Evolutionary conservation across 2,329 filamentous ascomycete species (phyloP).

Genomic region (Penicillium sp.): DNA sequence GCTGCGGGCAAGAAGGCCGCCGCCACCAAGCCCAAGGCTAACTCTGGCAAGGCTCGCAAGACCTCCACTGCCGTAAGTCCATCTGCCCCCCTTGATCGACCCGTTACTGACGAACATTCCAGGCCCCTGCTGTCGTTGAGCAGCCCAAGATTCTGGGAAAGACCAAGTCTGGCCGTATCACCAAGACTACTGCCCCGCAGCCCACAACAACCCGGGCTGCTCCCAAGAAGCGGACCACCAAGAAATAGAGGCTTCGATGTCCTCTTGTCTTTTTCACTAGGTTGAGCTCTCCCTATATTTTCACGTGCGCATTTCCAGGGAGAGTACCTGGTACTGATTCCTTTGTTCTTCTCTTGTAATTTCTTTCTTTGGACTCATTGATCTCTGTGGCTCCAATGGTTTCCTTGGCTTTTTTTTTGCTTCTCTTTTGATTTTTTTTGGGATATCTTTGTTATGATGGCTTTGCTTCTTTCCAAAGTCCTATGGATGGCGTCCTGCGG

Average conservation of each 20-base stretch:
- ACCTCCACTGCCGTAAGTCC: slow-evolving; percentile 44
- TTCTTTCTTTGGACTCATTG: slow-evolving; percentile 30
- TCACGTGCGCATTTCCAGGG: slow-evolving; percentile 28
- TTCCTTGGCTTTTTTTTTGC: slow-evolving; percentile 20
- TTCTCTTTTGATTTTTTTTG: slow-evolving; percentile 12
- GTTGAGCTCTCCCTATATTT: slow-evolving; percentile 19
- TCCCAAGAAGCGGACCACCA: slow-evolving; percentile 48
- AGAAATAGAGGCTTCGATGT: slow-evolving; percentile 41
- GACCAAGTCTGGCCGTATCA: slow-evolving; percentile 83
- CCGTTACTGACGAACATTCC: slow-evolving; percentile 23
- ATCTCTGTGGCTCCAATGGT: slow-evolving; percentile 30
- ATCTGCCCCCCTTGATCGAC: neutral
- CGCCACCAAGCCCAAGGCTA: slow-evolving; percentile 53
- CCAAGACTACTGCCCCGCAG: slow-evolving; percentile 61
- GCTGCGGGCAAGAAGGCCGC: slow-evolving; percentile 49
- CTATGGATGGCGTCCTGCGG: slow-evolving; percentile 39
- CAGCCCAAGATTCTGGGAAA: slow-evolving; percentile 70
- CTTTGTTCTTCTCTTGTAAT: slow-evolving; percentile 27
- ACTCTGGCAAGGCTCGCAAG: slow-evolving; percentile 57
- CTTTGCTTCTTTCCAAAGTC: slow-evolving; percentile 27
- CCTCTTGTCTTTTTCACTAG: slow-evolving; percentile 12
- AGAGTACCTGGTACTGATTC: slow-evolving; percentile 9
- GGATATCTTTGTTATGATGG: slow-evolving; percentile 18
- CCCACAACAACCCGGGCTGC: slow-evolving; percentile 41
- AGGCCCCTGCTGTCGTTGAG: slow-evolving; percentile 68